These are phyloP conservation scores for Sclerotinia subarctica DNA, from an alignment of 2,329 filamentous ascomycete species.

Conservation along the genomic window DNA sequence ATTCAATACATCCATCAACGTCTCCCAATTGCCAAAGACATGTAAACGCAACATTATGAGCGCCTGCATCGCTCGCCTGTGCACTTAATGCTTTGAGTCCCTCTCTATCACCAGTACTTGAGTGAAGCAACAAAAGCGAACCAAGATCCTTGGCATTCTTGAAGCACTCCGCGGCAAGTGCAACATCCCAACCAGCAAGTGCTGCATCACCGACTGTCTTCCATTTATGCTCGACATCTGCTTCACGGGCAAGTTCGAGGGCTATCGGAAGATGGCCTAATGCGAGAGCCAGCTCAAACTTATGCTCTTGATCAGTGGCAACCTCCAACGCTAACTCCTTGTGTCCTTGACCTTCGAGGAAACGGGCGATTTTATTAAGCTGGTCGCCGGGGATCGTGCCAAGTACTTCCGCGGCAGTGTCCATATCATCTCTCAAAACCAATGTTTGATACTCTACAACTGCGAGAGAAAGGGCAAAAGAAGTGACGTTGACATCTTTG, in stretches of 20 bases:
- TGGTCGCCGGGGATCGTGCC: conserved; percentile 83
- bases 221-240: conserved; percentile 95
- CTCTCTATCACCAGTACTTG: conserved; percentile 73
- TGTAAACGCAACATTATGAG: conserved; percentile 91
- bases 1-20: conserved; percentile 73
- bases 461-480: conserved; percentile 83
- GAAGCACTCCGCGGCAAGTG: conserved; percentile 90
- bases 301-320: conserved; percentile 91
- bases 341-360: conserved; percentile 94
- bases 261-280: conserved; percentile 83
- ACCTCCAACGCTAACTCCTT: conserved; percentile 95
- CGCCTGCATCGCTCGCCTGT: conserved; percentile 71
- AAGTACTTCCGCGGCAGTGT: conserved; percentile 82
- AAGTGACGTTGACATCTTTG: conserved; percentile 90
- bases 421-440: conserved; percentile 89
- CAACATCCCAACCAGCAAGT: conserved; percentile 79
- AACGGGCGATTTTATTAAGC: conserved; percentile 96
- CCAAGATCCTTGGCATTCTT: conserved; percentile 85
- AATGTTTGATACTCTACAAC: conserved; percentile 97
- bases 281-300: conserved; percentile 85
- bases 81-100: conserved; percentile 70
- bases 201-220: conserved; percentile 95
- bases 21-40: conserved; percentile 86
- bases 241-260: conserved; percentile 75
- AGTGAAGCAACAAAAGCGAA: conserved; percentile 82